A percentile compares a stretch with the other conserved stretches of the same genome.
Evolutionary conservation across 306 rosid species (phyloP).

Genomic region (Sindora glabra): DNA sequence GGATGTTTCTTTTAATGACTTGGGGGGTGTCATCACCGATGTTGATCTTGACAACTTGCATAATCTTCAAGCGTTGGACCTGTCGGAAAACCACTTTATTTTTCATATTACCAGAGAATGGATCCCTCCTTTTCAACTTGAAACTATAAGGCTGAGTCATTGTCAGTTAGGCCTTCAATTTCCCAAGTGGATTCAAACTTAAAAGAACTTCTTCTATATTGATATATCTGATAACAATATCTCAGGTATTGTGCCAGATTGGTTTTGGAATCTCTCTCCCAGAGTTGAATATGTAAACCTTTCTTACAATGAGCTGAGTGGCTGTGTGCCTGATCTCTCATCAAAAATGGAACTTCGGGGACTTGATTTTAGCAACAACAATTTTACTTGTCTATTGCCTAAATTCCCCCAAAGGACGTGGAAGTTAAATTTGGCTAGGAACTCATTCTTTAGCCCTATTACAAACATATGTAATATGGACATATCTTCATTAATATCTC

Average conservation of each 20-base stretch:
- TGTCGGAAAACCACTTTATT: neutral
- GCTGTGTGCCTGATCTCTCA: too few species aligned
- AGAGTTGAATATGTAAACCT: neutral
- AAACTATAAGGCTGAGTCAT: neutral
- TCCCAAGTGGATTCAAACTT: constrained; percentile 15
- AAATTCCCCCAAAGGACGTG: too few species aligned
- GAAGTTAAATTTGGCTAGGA: too few species aligned
- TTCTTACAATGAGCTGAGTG: too few species aligned
- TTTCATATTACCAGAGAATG: constrained; percentile 6
- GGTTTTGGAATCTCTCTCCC: neutral
- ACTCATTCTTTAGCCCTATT: neutral
- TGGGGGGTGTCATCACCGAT: neutral
- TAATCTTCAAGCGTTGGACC: neutral
- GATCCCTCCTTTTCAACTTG: constrained; percentile 13
- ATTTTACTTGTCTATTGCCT: too few species aligned
- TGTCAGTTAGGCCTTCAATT: neutral
- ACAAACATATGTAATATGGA: neutral
- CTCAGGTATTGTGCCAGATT: neutral
- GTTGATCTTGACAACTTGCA: neutral
- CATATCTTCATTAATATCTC: neutral
- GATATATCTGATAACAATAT: neutral
- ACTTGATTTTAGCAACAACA: neutral
- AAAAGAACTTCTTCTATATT: neutral
- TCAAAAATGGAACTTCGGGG: neutral
- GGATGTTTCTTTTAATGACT: neutral